phyloP scores from a whole-genome alignment of 768 basidiomycete species.

The Steccherinum ochraceum region DNA sequence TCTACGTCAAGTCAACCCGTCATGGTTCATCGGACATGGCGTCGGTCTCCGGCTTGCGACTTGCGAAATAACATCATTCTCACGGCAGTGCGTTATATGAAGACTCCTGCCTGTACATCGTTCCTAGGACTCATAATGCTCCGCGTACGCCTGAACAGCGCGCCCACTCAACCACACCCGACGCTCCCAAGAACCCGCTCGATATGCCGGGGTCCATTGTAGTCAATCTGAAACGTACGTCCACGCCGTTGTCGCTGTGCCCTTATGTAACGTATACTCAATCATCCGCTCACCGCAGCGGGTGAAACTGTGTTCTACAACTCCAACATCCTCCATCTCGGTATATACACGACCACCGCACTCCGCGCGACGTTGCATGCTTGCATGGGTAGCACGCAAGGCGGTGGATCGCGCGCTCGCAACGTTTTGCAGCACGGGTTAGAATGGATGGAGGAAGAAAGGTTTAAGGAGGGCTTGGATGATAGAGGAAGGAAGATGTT shows the following conservation, averaged over 20 bases:
- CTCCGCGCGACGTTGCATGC: constrained; percentile 66
- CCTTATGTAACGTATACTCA: too few relatives aligned
- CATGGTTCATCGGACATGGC: background rate
- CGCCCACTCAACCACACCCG: constrained; percentile 40
- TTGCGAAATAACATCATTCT: too few relatives aligned
- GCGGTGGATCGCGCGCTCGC: constrained; percentile 56
- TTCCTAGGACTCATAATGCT: constrained; percentile 59
- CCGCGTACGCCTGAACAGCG: constrained; percentile 57
- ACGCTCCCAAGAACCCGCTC: constrained; percentile 49
- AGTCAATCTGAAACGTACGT: constrained; percentile 48
- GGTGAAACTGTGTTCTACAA: constrained; percentile 80
- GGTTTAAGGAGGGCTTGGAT: constrained; percentile 41
- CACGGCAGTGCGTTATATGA: constrained; percentile 52
- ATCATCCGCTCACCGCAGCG: constrained; percentile 33
- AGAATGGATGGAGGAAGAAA: constrained; percentile 57
- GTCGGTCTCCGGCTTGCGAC: background rate
- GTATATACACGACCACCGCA: constrained; percentile 44
- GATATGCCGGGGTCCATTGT: constrained; percentile 65
- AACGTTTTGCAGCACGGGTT: constrained; percentile 74
- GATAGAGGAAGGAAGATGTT: constrained; percentile 49
- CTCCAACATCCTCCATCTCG: constrained; percentile 73
- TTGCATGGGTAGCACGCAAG: constrained; percentile 55
- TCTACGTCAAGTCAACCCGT: background rate
- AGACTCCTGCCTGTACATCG: constrained; percentile 64
- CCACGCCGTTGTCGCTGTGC: too few relatives aligned